Evolutionary conservation across 2,329 filamentous ascomycete species (phyloP).

Genomic region (Clarireedia homoeocarpa): DNA sequence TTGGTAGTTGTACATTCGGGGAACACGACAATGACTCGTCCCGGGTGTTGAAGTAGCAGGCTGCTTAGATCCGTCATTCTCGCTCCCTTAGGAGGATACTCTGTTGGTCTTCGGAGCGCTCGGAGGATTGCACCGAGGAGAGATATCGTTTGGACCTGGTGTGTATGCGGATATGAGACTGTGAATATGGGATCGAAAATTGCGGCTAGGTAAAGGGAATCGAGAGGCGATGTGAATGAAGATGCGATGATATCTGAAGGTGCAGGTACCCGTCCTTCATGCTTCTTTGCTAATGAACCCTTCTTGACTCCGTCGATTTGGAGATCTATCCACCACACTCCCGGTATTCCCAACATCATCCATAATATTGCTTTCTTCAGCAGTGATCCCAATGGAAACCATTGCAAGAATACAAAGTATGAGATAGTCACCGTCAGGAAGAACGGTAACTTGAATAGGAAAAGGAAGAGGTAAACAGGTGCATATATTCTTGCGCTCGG

Average conservation of each 20-base stretch:
- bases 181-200: constrained; percentile 97
- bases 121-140: constrained; percentile 67
- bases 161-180: constrained; percentile 66
- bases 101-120: constrained; percentile 56
- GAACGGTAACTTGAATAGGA: constrained; percentile 71
- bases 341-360: constrained; percentile 78
- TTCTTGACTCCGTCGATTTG: constrained; percentile 95
- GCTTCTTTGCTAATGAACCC: constrained; percentile 73
- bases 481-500: constrained; percentile 55
- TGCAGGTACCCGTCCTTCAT: constrained; percentile 65
- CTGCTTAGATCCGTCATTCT: constrained; percentile 53
- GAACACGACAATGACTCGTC: constrained; percentile 75
- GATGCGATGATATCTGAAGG: constrained; percentile 78
- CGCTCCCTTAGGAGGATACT: constrained; percentile 37
- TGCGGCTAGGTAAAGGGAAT: constrained; percentile 86
- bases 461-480: constrained; percentile 62
- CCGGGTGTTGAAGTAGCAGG: constrained; percentile 60
- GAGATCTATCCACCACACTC: constrained; percentile 98
- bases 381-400: constrained; percentile 62
- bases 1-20: constrained; percentile 94
- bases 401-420: constrained; percentile 79
- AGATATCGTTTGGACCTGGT: constrained; percentile 67
- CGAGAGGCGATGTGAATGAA: constrained; percentile 86
- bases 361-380: constrained; percentile 80
- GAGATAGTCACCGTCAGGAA: constrained; percentile 58